Base-by-base conservation (phyloP, 495 filamentous ascomycete genomes). In the Aspergillus sclerotiicarbonarius region DNA sequence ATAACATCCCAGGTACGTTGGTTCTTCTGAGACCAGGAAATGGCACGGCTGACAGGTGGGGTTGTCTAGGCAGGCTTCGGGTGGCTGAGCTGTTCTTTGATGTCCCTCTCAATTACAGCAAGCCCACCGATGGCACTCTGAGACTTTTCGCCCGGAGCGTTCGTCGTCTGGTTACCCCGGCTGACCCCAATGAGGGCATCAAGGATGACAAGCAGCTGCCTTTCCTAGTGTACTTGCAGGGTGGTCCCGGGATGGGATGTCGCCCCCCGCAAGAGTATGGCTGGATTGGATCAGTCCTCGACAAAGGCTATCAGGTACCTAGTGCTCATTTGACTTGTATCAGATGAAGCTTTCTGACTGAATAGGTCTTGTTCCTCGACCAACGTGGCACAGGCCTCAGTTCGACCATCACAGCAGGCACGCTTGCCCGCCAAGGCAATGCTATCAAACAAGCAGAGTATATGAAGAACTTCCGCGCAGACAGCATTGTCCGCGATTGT, bases 301-400 rank as follows among this genome's bases (percentile, higher is more conserved):
- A 85, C 56, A 87, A 87, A 56, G 93, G 93, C 20, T 96, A 95
- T 65, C 78, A 82, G 57, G 78, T 81, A 61, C n/a, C 67, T 62
- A n/a, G 7, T 53, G 1, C 10, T 44, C 31, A n/a, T 31, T 60
- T 8, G 30, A n/a, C 21, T 6, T 39, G 16, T n/a, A 9, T 3
- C 49, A 1, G 6, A 0, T 12, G n/a, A 25, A 3, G n/a, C 25
- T 60, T 20, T 51, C 46, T 48, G 12, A 13, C 10, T 25, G 6
- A 46, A 31, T 79, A 94, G 75, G 71, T 96, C 25, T 80, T 98
- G 9, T 88, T 87, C 55, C 78, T 98, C 3, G 93, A 98, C 68
- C 91, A 95, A 63, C 84, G 93, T 55, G 93, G 93, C 10, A 96
- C 91, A 20, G 93, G 93, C 3, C 72, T 96, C 37, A 93, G 89